Evolutionary conservation across 2,329 filamentous ascomycete species (phyloP), one percentile per base, ranked within the genome.

Genomic region (Arthrobotrys musiformis): DNA sequence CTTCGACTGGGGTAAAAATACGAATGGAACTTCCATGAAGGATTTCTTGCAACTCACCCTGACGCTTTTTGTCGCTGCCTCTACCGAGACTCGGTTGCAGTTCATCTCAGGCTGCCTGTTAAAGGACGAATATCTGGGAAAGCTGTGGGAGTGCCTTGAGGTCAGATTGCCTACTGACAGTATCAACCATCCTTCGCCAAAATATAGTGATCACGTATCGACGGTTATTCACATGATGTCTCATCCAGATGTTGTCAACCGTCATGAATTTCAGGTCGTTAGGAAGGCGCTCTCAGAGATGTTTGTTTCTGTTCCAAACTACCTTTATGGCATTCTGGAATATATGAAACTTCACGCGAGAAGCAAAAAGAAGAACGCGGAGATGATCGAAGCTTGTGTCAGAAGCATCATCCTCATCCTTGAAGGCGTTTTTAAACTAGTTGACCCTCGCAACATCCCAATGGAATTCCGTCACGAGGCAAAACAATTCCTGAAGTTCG

Each of bases 381-480:
- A 64, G 15, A 50, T 64, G 26, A 48, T 76, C 19, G 63, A 48
- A 40, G 28, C n/a, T 24, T 44, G 44, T 15, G 40, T 50, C 19
- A 64, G 50, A 17, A 64, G 35, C 30, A 33, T 64, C 9, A 15
- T 60, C n/a, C 40, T 33, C n/a, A 60, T 76, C 13, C 37, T 76
- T 2, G 72, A 70, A 15, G 72, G 72, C 4, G 37, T 76, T 17
- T 76, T 70, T 30, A 63, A 66, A 13, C 22, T 76, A 3, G 30
- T 70, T 2, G 58, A 70, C 22, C 35, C 37, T 17, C 8, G n/a
- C 4, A 48, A 76, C 24, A 70, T 76, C 2, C 48, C 64, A 4
- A 22, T 46, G 11, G 64, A 76, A 4, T 76, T 76, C 19, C 58
- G 72, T 15, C 24, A 58, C 22, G 72, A 76, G 13, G 64, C 72